These are phyloP conservation scores for Penicillium daleae DNA, from an alignment of 495 filamentous ascomycete genomes.

Conservation along the genomic window DNA sequence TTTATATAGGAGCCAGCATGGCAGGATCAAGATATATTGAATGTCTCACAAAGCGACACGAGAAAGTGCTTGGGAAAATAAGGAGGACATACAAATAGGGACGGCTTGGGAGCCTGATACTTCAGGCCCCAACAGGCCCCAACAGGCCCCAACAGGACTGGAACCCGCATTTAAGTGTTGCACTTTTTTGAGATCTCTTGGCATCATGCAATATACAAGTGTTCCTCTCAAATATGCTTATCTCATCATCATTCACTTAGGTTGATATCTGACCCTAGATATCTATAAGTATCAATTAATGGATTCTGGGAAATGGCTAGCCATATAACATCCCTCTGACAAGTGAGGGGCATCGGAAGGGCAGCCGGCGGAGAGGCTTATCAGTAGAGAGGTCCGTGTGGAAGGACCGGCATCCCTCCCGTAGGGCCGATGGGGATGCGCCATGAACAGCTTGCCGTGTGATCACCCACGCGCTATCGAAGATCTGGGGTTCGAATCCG, in stretches of 20 bases:
- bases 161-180: too few species aligned
- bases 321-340: too few species aligned
- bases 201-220: not conserved
- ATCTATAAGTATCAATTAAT: not conserved
- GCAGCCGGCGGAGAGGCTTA: constrained; percentile 1
- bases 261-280: not conserved
- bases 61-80: not conserved
- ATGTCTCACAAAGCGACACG: not conserved
- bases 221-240: not conserved
- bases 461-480: not conserved
- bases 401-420: not conserved
- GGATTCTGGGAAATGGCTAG: not conserved
- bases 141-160: too few species aligned
- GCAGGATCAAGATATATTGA: not conserved
- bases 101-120: not conserved
- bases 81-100: not conserved
- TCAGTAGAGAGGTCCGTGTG: not conserved
- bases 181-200: too few species aligned
- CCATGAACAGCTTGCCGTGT: not conserved
- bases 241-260: not conserved
- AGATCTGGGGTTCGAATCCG: not conserved
- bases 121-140: too few species aligned
- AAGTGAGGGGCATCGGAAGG: constrained; percentile 2
- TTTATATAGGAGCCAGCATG: not conserved
- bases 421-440: not conserved